A percentile compares a stretch with the other conserved stretches of the same genome.
These are phyloP conservation scores for Coemansia sp. DNA, from an alignment of 192 early-diverging fungal genomes.

Conservation along the genomic window DNA sequence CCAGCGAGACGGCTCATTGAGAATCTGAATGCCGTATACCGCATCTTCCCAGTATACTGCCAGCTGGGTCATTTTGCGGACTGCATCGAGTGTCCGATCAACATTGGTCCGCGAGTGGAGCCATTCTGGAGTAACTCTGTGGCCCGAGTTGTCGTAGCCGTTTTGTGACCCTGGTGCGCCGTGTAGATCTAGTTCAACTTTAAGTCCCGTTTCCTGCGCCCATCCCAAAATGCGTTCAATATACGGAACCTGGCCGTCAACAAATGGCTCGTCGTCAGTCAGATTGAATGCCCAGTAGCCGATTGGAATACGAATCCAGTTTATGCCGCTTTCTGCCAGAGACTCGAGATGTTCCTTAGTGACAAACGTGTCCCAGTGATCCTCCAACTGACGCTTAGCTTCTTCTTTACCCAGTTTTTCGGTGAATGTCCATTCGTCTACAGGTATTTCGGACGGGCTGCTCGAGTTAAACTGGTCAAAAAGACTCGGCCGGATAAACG, in stretches of 20 bases:
- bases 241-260: slow-evolving; percentile 55
- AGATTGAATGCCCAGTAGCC: slow-evolving; percentile 63
- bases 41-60: slow-evolving; percentile 53
- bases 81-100: slow-evolving; percentile 56
- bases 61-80: slow-evolving; percentile 56
- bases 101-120: slow-evolving; percentile 50
- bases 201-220: slow-evolving; percentile 55
- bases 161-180: slow-evolving; percentile 64
- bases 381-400: slow-evolving; percentile 37
- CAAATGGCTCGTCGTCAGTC: slow-evolving; percentile 56
- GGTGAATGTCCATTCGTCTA: slow-evolving; percentile 60
- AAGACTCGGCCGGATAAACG: slow-evolving; percentile 56
- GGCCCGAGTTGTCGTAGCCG: slow-evolving; percentile 60
- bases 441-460: slow-evolving; percentile 28
- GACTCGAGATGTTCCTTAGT: slow-evolving; percentile 52
- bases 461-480: slow-evolving; percentile 48
- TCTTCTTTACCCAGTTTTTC: slow-evolving; percentile 44
- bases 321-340: slow-evolving; percentile 51
- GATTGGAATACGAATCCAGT: slow-evolving; percentile 61
- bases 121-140: slow-evolving; percentile 54
- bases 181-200: slow-evolving; percentile 61
- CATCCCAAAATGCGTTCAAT: slow-evolving; percentile 53
- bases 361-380: slow-evolving; percentile 61
- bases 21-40: slow-evolving; percentile 47
- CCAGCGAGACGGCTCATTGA: slow-evolving; percentile 55